Evolutionary conservation across 768 basidiomycete species (phyloP).

Genomic region (Hortiboletus flavorubellus): DNA sequence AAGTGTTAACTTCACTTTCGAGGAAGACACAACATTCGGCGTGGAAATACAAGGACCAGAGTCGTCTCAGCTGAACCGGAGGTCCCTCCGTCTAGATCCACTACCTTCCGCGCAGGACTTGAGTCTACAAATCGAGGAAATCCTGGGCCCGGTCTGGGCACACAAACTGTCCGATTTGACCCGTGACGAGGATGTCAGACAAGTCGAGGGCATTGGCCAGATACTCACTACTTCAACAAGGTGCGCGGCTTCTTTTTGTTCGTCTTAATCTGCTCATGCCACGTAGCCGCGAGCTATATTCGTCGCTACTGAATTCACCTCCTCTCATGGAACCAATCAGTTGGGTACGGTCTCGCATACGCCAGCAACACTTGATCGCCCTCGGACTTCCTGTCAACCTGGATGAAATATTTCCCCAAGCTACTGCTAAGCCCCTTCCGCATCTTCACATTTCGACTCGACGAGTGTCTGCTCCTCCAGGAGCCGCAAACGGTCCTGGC

Average conservation of each 20-base stretch:
- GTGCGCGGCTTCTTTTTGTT: slow-evolving; percentile 37
- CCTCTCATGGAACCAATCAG: slow-evolving; percentile 82
- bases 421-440: slow-evolving; percentile 65
- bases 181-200: slow-evolving; percentile 69
- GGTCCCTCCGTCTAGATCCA: slow-evolving; percentile 62
- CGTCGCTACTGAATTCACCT: slow-evolving; percentile 63
- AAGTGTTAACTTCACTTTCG: slow-evolving; percentile 38
- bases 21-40: slow-evolving; percentile 24
- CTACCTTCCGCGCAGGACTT: slow-evolving; percentile 56
- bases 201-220: slow-evolving; percentile 78
- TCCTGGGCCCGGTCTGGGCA: slow-evolving; percentile 67
- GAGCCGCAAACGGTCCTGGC: slow-evolving; percentile 40
- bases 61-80: slow-evolving; percentile 50
- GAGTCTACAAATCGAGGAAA: slow-evolving; percentile 57
- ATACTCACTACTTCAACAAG: slow-evolving; percentile 73
- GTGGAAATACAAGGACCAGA: slow-evolving; percentile 30
- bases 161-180: slow-evolving; percentile 49
- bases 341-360: slow-evolving; percentile 90
- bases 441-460: slow-evolving; percentile 80
- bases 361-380: slow-evolving; percentile 85
- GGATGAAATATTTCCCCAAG: slow-evolving; percentile 81
- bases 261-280: slow-evolving; percentile 21
- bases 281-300: slow-evolving; percentile 74
- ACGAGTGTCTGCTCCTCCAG: slow-evolving; percentile 78
- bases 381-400: slow-evolving; percentile 94